Base-by-base conservation (phyloP, 805 yeast species). In the Candida odintsovae region DNA sequence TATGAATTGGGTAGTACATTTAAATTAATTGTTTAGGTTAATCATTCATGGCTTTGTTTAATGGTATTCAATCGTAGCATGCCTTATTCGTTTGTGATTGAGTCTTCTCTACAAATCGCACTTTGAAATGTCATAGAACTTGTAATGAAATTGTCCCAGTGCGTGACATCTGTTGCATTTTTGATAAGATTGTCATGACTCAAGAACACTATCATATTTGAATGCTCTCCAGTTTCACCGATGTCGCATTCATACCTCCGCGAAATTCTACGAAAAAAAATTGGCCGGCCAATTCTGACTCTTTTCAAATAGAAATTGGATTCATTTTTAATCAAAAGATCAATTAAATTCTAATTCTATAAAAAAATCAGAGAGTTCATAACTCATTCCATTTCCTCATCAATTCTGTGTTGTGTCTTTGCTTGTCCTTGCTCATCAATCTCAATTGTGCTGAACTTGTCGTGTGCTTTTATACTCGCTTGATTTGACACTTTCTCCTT, bases 281-380 rank as follows among this genome's bases (percentile, higher is more conserved):
- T 31, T 31, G 35, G 16, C 20, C 20, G 20, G 20, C 20, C 31
- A 33, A 33, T 33, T 33, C 36, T 46, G 50, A 46, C 49, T 46
- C 50, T 49, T 49, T 37, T 46, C 41, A 44, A 33, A 26, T 35
- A 33, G 33, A 46, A 49, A 49, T 43, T 49, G 42, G 49, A 41
- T 43, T 44, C 42, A 44, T 44, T 43, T 41, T 31, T 7, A 33
- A 33, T n/a, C 36, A 33, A 18, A 31, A 16, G 20, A 33, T 33
- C 36, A 33, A n/a, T 33, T 33, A 33, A 33, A 13, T 33, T 33
- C 12, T 7, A 33, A 33, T 16, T 33, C 12, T 16, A 18, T 15
- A 33, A 33, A 33, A 33, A 33, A 16, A 7, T 19, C 36, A 33
- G 13, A 33, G 36, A n/a, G 36, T 33, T 33, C 16, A 33, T 33